These are phyloP conservation scores for Endocarpon pusillum DNA, from an alignment of 495 filamentous ascomycete genomes.

Conservation along the genomic window DNA sequence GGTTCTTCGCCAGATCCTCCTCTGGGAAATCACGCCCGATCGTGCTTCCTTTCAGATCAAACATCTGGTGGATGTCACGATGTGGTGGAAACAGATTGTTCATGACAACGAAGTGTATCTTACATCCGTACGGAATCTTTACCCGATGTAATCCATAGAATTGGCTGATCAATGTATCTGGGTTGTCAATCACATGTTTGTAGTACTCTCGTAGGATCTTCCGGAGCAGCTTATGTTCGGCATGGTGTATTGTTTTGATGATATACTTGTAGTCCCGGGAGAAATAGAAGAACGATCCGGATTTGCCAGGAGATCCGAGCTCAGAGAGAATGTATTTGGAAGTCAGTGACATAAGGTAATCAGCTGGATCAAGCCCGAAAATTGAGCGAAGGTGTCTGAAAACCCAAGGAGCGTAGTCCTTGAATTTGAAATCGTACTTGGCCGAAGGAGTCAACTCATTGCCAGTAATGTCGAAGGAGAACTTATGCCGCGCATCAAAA, in stretches of 20 bases:
- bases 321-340: slow-evolving; percentile 98
- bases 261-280: slow-evolving; percentile 99
- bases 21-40: slow-evolving; percentile 83
- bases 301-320: slow-evolving; percentile 92
- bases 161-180: slow-evolving; percentile 90
- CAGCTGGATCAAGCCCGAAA: slow-evolving; percentile 86
- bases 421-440: slow-evolving; percentile 99
- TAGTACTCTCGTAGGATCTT: slow-evolving; percentile 91
- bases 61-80: slow-evolving; percentile 91
- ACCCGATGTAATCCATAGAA: slow-evolving; percentile 97
- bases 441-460: slow-evolving; percentile 95
- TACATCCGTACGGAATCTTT: slow-evolving; percentile 94
- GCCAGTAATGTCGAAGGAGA: slow-evolving; percentile 96
- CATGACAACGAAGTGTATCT: slow-evolving; percentile 99
- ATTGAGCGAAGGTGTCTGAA: slow-evolving; percentile 82
- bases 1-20: slow-evolving; percentile 73
- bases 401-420: slow-evolving; percentile 98
- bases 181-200: slow-evolving; percentile 78
- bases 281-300: slow-evolving; percentile 99
- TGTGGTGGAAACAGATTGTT: slow-evolving; percentile 98
- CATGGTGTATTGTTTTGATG: slow-evolving; percentile 98
- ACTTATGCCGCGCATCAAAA: slow-evolving; percentile 86
- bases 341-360: slow-evolving; percentile 95
- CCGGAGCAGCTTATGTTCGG: slow-evolving; percentile 86
- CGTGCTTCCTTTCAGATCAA: slow-evolving; percentile 95